Base-by-base conservation (phyloP, 805 yeast genomes). In the Suhomyces xylopsoci region DNA sequence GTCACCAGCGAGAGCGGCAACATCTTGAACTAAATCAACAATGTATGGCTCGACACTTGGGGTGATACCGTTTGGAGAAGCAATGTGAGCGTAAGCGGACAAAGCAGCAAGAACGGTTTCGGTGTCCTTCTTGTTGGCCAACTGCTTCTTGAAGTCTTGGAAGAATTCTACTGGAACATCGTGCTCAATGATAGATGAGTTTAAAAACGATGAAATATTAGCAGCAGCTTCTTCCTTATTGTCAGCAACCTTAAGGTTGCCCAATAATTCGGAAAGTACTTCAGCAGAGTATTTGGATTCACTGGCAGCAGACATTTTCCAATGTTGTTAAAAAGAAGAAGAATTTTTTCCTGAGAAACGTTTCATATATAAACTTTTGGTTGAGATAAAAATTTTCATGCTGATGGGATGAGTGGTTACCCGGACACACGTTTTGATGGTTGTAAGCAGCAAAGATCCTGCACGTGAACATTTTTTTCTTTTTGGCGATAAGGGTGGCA, bases 111-210 rank as follows among this genome's bases (percentile, higher is more conserved):
- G 76, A 62, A 90, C 79, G 64, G 80, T 78, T 51, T 60, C 69
- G 59, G 77, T 73, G 62, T 82, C 80, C 83, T 93, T 92, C 84
- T 90, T 90, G 84, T 84, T 83, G 73, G 80, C 78, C 67, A 93
- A 79, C 63, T 94, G 84, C 66, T 81, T 82, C 71, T 81, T 79
- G 73, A 94, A 83, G 73, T 87, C 83, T 58, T 74, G 76, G 76
- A 93, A 90, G 83, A 93, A 91, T 67, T 83, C 85, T 68, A 79
- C 85, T 68, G 99, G 98, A 62, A 91, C 94, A 79, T 93, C 98
- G 78, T 94, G 98, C 81, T 94, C 99, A 74, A 93, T 92, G 78
- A 92, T 91, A 70, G 93, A 89, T 64, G 97, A 96, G 79, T 93
- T 93, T 77, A 94, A 83, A 82, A 94, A 92, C 58, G 94, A 82